Conservation (phyloP, 805 yeast genomes). For the Pichia rugopelliculosa region DNA sequence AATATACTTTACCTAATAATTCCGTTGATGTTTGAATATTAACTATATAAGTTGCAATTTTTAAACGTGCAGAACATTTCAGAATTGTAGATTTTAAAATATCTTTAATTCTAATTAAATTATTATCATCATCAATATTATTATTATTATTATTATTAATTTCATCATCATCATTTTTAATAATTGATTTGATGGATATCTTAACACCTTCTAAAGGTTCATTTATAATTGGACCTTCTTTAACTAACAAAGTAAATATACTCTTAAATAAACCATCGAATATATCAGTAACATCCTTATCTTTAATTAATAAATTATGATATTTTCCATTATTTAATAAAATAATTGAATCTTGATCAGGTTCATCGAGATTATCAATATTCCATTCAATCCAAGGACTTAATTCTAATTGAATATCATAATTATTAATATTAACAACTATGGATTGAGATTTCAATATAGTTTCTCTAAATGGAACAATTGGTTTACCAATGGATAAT, state of each 20-base stretch:
- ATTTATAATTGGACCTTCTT: constrained; percentile 80
- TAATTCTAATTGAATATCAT: constrained; percentile 27
- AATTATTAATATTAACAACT: not conserved
- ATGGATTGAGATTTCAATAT: constrained; percentile 32
- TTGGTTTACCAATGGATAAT: constrained; percentile 80
- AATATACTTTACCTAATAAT: constrained; percentile 90
- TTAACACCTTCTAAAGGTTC: constrained; percentile 85
- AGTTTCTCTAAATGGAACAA: constrained; percentile 90
- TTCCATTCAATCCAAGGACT: constrained; percentile 9
- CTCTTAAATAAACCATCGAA: constrained; percentile 27
- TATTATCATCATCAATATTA: constrained; percentile 46
- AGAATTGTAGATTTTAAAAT: constrained; percentile 62
- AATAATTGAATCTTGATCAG: constrained; percentile 23
- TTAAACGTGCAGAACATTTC: constrained; percentile 81
- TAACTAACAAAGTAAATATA: constrained; percentile 78
- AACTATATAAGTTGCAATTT: constrained; percentile 89
- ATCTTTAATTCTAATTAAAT: constrained; percentile 65
- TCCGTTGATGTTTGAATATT: constrained; percentile 94
- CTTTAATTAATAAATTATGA: constrained; percentile 71
- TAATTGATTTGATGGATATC: constrained; percentile 39
- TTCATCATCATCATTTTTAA: constrained; percentile 17
- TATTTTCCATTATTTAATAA: constrained; percentile 27
- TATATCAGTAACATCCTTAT: not conserved
- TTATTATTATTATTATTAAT: constrained; percentile 21
- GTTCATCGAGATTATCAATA: constrained; percentile 12